Conservation (phyloP, 2,329 filamentous ascomycete species). For the Leptographium procerum region DNA sequence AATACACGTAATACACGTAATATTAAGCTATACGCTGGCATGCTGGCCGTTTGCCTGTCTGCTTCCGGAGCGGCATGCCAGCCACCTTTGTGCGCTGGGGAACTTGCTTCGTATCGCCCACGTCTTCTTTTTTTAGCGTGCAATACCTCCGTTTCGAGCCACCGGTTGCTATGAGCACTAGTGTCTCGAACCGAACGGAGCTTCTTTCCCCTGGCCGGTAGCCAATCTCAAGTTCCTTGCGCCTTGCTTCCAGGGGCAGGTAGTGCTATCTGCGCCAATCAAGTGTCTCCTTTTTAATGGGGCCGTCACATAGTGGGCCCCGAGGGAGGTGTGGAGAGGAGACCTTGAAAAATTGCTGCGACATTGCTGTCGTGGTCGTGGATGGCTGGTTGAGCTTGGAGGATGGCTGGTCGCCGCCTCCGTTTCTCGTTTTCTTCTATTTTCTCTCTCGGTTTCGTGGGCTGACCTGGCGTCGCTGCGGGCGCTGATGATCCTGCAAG, state of each 20-base stretch:
- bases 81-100: background rate
- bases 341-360: background rate
- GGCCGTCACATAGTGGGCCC: background rate
- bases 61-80: background rate
- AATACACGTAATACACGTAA: too few species aligned
- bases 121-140: background rate
- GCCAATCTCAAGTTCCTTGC: conserved; percentile 1
- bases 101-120: background rate
- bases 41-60: background rate
- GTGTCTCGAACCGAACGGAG: conserved; percentile 2
- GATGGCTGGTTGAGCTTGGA: background rate
- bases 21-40: too few species aligned
- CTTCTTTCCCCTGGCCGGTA: background rate
- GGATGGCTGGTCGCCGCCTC: background rate
- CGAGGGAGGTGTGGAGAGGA: background rate
- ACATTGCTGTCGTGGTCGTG: background rate
- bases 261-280: background rate
- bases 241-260: conserved; percentile 1
- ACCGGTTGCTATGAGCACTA: background rate
- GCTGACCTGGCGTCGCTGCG: background rate
- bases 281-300: background rate
- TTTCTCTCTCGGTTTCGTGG: background rate
- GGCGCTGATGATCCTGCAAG: background rate
- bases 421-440: background rate
- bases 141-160: background rate